Base-by-base conservation (phyloP, 768 basidiomycete species). In the Trametes coccinea region DNA sequence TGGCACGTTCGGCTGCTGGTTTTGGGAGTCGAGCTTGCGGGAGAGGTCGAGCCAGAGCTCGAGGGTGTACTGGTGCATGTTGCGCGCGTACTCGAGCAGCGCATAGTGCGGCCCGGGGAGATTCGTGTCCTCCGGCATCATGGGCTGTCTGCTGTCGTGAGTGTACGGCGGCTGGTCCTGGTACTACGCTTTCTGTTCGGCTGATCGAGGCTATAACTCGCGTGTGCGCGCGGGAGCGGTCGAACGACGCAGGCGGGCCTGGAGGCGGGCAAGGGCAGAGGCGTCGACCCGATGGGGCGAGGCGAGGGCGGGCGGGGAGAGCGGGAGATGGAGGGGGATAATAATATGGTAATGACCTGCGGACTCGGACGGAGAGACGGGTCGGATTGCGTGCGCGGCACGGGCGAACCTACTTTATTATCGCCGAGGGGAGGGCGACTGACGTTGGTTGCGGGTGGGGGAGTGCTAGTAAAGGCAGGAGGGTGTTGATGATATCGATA, bases 61-160 rank as follows among this genome's bases (percentile, higher is more conserved):
- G 58, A 67, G 60, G 14, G 66, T 67, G 61, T 67, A 67, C 43
- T 57, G 58, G 59, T 64, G 61, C 66, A 67, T 67, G 51, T 65
- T 63, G 17, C 61, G 60, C 6, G 66, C 63, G 58, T 67, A 67
- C 31, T 45, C 52, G 48, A 60, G 27, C n/a, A 67, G 66, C n/a
- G 66, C 63, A 45, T 48, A 43, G 50, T 52, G 53, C 43, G 54
- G 48, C n/a, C 44, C 44, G 6, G 44, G 27, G 29, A 49, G 54
- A 40, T 31, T 39, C 29, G 30, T 49, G 16, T 56, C 54, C 44
- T 58, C 40, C 4, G 61, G 48, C 62, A 61, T 63, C 29, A 33
- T 40, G 13, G n/a, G 34, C 33, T 33, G 53, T 4, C 34, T 13
- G 34, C 6, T 11, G 5, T 5, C 6, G 6, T 37, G 47, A 29